phyloP scores from a whole-genome alignment of 129 eudicot genomes.

The Saposhnikovia divaricata region DNA sequence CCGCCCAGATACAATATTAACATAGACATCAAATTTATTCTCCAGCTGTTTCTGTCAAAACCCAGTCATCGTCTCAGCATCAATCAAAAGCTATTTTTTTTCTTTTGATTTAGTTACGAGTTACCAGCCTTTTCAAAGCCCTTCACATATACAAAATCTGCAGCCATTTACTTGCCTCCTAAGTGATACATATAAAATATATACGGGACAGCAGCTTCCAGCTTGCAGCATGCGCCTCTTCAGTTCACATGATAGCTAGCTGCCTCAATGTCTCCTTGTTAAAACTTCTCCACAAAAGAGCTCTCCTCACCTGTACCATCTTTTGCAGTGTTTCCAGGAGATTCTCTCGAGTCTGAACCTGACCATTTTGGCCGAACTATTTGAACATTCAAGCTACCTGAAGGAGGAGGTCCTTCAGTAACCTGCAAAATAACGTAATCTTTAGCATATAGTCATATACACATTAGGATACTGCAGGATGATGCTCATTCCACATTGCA shows the following conservation, averaged over 20 bases:
- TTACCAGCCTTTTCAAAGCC: constrained; percentile 1
- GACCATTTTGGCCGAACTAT: constrained; percentile 38
- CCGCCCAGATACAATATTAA: neutral
- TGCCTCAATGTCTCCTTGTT: constrained; percentile 28
- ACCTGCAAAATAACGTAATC: constrained; percentile 16
- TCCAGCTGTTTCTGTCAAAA: constrained; percentile 9
- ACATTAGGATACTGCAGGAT: neutral
- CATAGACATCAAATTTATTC: neutral
- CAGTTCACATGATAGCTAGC: constrained; percentile 16
- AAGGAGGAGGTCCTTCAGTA: constrained; percentile 43
- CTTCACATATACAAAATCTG: constrained; percentile 37
- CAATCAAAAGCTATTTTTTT: constrained; percentile 4
- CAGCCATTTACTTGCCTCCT: constrained; percentile 20
- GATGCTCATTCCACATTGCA: neutral
- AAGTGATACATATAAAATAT: constrained; percentile 27
- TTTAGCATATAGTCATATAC: neutral
- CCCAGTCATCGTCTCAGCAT: constrained; percentile 7
- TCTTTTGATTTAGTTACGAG: neutral
- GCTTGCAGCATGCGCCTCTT: constrained; percentile 11
- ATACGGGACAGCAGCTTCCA: constrained; percentile 29
- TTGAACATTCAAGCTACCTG: constrained; percentile 49
- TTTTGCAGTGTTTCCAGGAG: constrained; percentile 36
- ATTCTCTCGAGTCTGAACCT: constrained; percentile 40
- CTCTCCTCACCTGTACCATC: constrained; percentile 26
- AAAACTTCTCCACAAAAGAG: constrained; percentile 25